Evolutionary conservation across 2,329 filamentous ascomycete genomes (phyloP).

Genomic region (Allantophomopsis cytisporea): DNA sequence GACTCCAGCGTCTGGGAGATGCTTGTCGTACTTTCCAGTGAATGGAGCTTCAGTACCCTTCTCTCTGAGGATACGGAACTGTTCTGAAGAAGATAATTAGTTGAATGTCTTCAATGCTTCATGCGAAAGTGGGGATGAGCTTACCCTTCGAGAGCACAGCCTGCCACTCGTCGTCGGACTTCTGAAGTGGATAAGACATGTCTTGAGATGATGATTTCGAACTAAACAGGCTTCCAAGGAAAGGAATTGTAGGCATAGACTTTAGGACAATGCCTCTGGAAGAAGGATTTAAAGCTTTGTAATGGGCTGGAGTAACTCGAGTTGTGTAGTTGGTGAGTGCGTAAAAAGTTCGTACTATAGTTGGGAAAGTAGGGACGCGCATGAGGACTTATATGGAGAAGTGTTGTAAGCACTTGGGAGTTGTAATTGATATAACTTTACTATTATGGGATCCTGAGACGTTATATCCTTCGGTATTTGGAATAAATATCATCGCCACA

Average conservation of each 20-base stretch:
- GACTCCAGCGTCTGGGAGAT: conserved; percentile 60
- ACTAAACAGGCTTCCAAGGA: conserved; percentile 65
- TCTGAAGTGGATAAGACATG: conserved; percentile 70
- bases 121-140: conserved; percentile 4
- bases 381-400: conserved; percentile 20
- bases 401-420: conserved; percentile 7
- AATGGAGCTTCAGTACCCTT: conserved; percentile 81
- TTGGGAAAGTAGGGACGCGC: conserved; percentile 33
- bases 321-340: conserved; percentile 29
- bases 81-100: conserved; percentile 41
- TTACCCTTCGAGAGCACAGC: conserved; percentile 64
- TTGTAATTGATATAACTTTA: no score
- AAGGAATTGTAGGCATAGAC: conserved; percentile 69
- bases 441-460: no score
- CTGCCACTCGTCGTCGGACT: conserved; percentile 75
- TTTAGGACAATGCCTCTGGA: conserved; percentile 25
- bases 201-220: conserved; percentile 35
- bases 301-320: conserved; percentile 10
- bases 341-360: conserved; percentile 29
- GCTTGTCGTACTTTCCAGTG: conserved; percentile 77
- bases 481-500: conserved; percentile 2
- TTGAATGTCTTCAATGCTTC: background rate
- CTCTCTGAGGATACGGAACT: conserved; percentile 85
- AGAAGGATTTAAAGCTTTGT: conserved; percentile 18
- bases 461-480: conserved; percentile 3